Evolutionary conservation across 139 green algal genomes (phyloP).

Genomic region (Coelastrella sp.): DNA sequence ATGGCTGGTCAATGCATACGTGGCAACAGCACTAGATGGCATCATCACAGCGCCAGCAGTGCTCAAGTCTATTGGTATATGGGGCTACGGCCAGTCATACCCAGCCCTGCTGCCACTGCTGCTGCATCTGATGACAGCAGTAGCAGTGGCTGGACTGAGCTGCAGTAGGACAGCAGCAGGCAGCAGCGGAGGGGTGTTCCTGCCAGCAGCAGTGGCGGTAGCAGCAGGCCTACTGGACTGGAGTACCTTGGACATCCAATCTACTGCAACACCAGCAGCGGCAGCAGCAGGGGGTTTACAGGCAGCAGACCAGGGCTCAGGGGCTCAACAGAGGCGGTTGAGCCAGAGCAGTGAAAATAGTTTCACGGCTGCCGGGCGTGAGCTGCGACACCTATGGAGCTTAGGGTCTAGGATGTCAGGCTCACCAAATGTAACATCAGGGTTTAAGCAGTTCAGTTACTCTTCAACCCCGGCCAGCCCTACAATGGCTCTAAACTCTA

Average conservation of each 20-base stretch:
- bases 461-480: background rate
- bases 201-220: background rate
- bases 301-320: too few species aligned
- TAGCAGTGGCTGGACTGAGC: conserved; percentile 20
- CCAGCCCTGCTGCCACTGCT: conserved; percentile 28
- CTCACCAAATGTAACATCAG: background rate
- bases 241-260: too few species aligned
- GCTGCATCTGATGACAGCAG: conserved; percentile 42
- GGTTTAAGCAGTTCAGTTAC: background rate
- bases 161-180: background rate
- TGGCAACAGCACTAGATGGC: conserved; percentile 26
- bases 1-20: conserved; percentile 34
- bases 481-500: background rate
- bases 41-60: background rate
- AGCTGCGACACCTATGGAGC: conserved; percentile 27
- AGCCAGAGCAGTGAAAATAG: background rate
- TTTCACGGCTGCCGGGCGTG: conserved; percentile 16
- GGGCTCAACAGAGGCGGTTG: too few species aligned
- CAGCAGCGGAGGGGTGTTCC: background rate
- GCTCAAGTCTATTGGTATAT: conserved; percentile 31
- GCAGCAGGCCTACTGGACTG: background rate
- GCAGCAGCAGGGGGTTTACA: conserved; percentile 10
- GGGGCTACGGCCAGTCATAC: conserved; percentile 20
- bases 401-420: background rate
- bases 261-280: background rate